phyloP scores from a whole-genome alignment of 2,329 filamentous ascomycete species.

The Colletotrichum sp. region DNA sequence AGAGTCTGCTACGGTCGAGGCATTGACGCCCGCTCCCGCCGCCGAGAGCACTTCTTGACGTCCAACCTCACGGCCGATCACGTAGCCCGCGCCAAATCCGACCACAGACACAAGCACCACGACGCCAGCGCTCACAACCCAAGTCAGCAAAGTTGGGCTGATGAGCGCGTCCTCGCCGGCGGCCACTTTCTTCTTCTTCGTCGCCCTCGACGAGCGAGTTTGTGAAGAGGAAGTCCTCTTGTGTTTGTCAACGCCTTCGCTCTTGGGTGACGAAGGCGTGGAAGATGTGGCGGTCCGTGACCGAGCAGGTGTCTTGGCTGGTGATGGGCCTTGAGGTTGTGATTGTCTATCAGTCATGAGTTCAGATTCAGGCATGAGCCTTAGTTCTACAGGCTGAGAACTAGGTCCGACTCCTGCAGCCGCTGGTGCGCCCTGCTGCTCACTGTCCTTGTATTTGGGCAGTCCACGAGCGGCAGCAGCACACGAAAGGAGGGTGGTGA shows the following conservation, averaged over 20 bases:
- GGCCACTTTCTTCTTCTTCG: slow-evolving; percentile 64
- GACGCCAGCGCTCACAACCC: slow-evolving; percentile 70
- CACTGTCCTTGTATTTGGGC: slow-evolving; percentile 64
- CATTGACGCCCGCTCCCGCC: slow-evolving; percentile 45
- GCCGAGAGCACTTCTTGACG: slow-evolving; percentile 60
- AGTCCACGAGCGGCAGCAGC: slow-evolving; percentile 86
- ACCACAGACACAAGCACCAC: slow-evolving; percentile 72
- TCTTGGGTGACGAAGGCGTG: slow-evolving; percentile 18
- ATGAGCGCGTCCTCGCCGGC: slow-evolving; percentile 45
- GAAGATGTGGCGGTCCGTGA: slow-evolving; percentile 27
- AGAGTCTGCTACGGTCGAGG: slow-evolving; percentile 42
- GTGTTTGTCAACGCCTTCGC: slow-evolving; percentile 43
- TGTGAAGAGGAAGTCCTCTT: slow-evolving; percentile 51
- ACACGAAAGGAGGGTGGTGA: slow-evolving; percentile 96
- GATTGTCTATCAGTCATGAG: slow-evolving; percentile 44
- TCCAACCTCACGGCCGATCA: slow-evolving; percentile 70
- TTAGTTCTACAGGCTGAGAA: slow-evolving; percentile 61
- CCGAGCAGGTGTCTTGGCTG: slow-evolving; percentile 30
- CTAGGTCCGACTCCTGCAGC: slow-evolving; percentile 47
- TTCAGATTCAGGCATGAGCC: slow-evolving; percentile 65
- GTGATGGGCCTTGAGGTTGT: slow-evolving; percentile 20
- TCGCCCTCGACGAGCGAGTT: slow-evolving; percentile 43
- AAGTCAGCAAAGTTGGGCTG: slow-evolving; percentile 65
- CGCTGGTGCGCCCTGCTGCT: slow-evolving; percentile 29
- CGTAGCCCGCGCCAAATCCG: slow-evolving; percentile 71